Evolutionary conservation across 805 yeast genomes (phyloP).

Genomic region (Candida broadrunensis): DNA sequence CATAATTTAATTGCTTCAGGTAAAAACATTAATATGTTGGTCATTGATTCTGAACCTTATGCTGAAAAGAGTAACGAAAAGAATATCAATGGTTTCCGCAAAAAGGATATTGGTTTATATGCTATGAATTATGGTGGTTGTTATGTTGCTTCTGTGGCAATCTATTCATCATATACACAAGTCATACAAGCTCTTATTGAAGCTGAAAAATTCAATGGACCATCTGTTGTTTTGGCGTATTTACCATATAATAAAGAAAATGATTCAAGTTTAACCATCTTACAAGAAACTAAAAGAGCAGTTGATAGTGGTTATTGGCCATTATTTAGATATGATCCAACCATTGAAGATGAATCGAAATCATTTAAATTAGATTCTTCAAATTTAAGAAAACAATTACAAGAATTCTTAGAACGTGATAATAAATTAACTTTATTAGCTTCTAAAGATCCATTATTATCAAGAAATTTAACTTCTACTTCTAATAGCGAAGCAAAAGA

Average conservation of each 20-base stretch:
- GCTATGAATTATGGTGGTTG: constrained; percentile 91
- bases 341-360: constrained; percentile 41
- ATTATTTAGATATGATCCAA: constrained; percentile 80
- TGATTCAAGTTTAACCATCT: constrained; percentile 66
- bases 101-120: constrained; percentile 89
- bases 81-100: constrained; percentile 50
- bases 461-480: constrained; percentile 65
- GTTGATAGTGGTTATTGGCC: constrained; percentile 98
- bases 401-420: constrained; percentile 83
- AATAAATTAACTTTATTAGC: constrained; percentile 80
- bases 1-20: constrained; percentile 78
- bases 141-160: constrained; percentile 92
- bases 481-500: constrained; percentile 57
- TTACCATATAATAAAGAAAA: constrained; percentile 69
- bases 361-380: constrained; percentile 87
- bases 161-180: constrained; percentile 91
- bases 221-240: constrained; percentile 87
- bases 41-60: constrained; percentile 83
- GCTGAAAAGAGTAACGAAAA: constrained; percentile 26
- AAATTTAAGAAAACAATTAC: constrained; percentile 69
- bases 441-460: constrained; percentile 65
- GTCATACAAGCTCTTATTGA: constrained; percentile 83
- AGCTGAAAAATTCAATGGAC: constrained; percentile 87
- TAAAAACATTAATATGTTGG: constrained; percentile 75
- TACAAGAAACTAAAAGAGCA: constrained; percentile 84